Conservation (phyloP, 192 early-diverging fungal genomes). For the Rhizophlyctis rosea region DNA sequence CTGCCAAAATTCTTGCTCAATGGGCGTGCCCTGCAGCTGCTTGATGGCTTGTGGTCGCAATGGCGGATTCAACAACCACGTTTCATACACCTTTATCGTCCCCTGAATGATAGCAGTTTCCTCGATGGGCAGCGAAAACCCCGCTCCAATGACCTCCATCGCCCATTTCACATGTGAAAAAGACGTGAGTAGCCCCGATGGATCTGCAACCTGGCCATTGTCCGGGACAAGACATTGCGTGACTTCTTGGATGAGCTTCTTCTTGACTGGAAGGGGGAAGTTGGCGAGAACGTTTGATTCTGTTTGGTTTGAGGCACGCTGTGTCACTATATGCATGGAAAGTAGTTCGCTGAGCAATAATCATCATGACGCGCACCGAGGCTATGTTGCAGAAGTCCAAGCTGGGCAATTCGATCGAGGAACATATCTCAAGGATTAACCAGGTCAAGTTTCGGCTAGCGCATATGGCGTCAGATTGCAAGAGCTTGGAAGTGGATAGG, state of each 20-base stretch:
- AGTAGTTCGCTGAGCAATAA: background rate
- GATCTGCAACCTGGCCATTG: conserved; percentile 38
- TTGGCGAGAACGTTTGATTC: conserved; percentile 67
- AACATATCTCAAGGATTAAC: no score
- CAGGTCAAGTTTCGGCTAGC: no score
- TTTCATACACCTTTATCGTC: conserved; percentile 66
- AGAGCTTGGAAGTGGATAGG: no score
- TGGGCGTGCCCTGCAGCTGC: conserved; percentile 28
- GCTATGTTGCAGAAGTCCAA: conserved; percentile 66
- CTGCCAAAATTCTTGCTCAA: conserved; percentile 74
- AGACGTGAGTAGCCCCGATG: conserved; percentile 58
- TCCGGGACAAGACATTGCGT: conserved; percentile 51
- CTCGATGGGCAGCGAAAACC: conserved; percentile 74
- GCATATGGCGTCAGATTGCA: no score
- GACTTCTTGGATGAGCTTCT: conserved; percentile 66
- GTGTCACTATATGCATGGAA: background rate
- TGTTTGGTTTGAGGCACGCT: conserved; percentile 22
- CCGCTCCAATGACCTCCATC: conserved; percentile 85
- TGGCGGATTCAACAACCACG: conserved; percentile 70
- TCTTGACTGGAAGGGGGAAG: conserved; percentile 65
- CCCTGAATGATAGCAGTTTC: conserved; percentile 65
- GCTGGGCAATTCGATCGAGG: conserved; percentile 69
- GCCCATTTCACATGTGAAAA: conserved; percentile 77
- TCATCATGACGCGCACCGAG: conserved; percentile 50
- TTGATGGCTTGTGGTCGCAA: conserved; percentile 59